Evolutionary conservation across 345 rosid genomes (phyloP).

Genomic region (Nasturtium officinale): DNA sequence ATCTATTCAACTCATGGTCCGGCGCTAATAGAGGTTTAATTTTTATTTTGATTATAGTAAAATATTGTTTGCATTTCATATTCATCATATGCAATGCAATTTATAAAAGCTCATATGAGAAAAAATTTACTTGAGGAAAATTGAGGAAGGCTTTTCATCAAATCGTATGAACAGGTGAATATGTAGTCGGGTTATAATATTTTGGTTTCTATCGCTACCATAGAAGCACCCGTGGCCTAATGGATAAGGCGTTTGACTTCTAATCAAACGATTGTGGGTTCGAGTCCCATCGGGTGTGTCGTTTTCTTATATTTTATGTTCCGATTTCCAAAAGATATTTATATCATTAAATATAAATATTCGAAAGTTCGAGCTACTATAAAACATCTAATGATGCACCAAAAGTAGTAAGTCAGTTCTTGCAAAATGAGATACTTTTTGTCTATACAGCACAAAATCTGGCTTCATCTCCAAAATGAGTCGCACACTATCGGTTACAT

Average conservation of each 20-base stretch:
- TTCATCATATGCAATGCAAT: background rate
- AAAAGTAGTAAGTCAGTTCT: constrained; percentile 14
- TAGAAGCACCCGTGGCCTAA: constrained; percentile 64
- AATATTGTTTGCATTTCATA: no score
- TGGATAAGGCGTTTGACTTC: constrained; percentile 88
- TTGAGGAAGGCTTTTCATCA: no score
- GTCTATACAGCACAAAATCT: constrained; percentile 13
- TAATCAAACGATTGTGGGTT: constrained; percentile 91
- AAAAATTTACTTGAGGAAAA: no score
- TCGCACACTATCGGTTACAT: background rate
- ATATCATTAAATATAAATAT: no score
- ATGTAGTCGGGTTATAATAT: no score
- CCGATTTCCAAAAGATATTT: background rate
- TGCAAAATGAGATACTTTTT: background rate
- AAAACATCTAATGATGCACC: background rate
- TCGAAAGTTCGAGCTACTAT: background rate
- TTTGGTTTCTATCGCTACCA: accelerated
- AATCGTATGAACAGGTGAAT: no score
- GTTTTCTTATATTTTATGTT: background rate
- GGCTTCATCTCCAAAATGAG: constrained; percentile 25
- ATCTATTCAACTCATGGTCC: no score
- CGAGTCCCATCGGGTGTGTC: constrained; percentile 72
- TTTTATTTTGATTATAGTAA: no score
- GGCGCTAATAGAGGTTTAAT: no score
- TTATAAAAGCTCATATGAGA: background rate